Percentiles rank a stretch among this genome's conserved stretches.
Evolutionary conservation across 768 basidiomycete genomes (phyloP).

Genomic region (Phylloporus arenicola): DNA sequence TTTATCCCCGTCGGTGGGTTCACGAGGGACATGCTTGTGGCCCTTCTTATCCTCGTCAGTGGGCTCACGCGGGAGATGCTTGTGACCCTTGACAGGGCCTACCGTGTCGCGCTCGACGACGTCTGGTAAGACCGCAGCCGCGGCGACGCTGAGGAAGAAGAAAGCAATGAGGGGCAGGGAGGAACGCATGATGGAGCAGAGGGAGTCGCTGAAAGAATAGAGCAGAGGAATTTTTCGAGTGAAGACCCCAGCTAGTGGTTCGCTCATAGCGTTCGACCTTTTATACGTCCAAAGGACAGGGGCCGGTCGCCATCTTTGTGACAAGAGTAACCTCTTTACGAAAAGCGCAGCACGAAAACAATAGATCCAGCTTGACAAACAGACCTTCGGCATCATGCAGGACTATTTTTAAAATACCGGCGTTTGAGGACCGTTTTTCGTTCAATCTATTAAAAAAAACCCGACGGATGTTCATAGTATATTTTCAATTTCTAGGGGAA

Average conservation of each 20-base stretch:
- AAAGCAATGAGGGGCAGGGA: neutral
- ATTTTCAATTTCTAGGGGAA: neutral
- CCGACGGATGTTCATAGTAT: neutral
- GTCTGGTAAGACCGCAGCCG: neutral
- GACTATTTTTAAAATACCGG: neutral
- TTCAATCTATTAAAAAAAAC: neutral
- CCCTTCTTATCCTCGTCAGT: no score
- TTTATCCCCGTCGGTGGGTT: no score
- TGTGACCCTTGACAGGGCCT: neutral
- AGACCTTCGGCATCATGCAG: neutral
- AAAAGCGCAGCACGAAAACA: neutral
- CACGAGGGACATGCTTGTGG: no score
- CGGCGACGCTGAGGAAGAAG: conserved; percentile 4
- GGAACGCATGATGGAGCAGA: conserved; percentile 2
- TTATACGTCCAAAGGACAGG: neutral
- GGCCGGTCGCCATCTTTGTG: neutral
- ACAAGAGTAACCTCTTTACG: neutral
- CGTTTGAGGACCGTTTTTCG: neutral
- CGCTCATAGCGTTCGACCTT: neutral
- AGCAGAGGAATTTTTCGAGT: neutral
- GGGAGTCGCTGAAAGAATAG: neutral
- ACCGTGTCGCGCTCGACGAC: neutral
- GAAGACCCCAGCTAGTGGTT: neutral
- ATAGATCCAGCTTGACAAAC: neutral
- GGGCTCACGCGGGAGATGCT: no score